Evolutionary conservation across 345 rosid genomes (phyloP).

Genomic region (Raphanus raphanistrum): DNA sequence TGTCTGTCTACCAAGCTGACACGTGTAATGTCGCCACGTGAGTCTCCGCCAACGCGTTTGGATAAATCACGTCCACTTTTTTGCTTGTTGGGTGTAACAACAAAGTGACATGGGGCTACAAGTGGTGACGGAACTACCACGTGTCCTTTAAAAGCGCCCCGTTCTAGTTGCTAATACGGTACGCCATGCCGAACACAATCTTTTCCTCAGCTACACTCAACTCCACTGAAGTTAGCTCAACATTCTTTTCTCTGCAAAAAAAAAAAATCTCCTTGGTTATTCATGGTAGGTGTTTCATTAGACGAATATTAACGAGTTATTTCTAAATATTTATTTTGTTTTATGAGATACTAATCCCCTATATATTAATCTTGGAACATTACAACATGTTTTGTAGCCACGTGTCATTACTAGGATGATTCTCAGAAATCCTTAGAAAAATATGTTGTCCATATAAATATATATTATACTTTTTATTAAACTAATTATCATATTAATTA

Average conservation of each 20-base stretch:
- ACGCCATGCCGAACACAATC: conserved; percentile 38
- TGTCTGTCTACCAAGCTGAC: neutral
- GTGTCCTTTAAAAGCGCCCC: no score
- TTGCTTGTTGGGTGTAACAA: conserved; percentile 36
- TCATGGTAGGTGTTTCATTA: neutral
- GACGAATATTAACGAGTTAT: neutral
- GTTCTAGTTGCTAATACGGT: conserved; percentile 37
- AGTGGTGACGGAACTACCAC: conserved; percentile 34
- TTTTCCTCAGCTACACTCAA: conserved; percentile 39
- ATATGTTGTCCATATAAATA: no score
- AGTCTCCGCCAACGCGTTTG: conserved; percentile 38
- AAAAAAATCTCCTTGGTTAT: neutral
- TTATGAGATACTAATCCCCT: no score
- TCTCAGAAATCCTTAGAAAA: no score
- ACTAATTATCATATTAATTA: no score
- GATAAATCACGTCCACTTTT: conserved; percentile 35
- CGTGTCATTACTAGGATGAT: no score
- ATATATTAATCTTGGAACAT: no score
- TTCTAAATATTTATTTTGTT: neutral
- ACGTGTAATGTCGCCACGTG: conserved; percentile 42
- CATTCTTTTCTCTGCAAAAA: neutral
- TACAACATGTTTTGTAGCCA: no score
- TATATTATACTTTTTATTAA: no score
- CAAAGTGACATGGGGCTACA: conserved; percentile 32
- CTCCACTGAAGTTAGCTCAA: conserved; percentile 35